Evolutionary conservation across 2,329 filamentous ascomycete species (phyloP), one percentile per base, ranked within the genome.

Genomic region (Arthrobotrys pseudoclavata): DNA sequence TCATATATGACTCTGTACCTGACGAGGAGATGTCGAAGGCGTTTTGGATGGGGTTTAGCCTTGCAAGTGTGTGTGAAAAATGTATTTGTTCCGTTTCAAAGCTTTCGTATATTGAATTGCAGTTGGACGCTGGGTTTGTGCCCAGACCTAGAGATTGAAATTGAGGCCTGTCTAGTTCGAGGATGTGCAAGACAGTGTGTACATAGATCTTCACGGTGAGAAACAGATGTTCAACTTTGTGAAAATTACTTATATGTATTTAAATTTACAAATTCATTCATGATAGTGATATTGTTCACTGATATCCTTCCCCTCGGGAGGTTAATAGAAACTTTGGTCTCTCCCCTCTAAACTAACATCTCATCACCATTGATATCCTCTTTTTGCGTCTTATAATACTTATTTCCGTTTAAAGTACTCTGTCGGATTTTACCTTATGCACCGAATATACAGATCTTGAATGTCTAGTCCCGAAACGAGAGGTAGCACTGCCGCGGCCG

Each of bases 401-500:
- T 31, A 7, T 31, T 57, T 57, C 47, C 47, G 24, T 47, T 3
- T 5, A 6, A 63, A 50, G 55, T 42, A 60, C 20, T 10, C 18
- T 57, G 57, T 47, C 37, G 10, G 31, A 47, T 48, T 50, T 7
- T 48, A 57, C 10, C 26, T 15, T 15, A 9, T 40, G 12, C n/a
- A n/a, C 6, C 29, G 6, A 9, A 47, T 20, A 34, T 45, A 45
- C 22, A 12, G 7, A n/a, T n/a, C n/a, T n/a, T n/a, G n/a, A 20
- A 63, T 63, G 60, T n/a, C 31, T 40, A 69, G 60, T 50, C 12
- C 67, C 13, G 67, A 77, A 42, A 60, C 47, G 22, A 55, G 20
- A 37, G 74, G 48, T 9, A 77, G 74, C 37, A 52, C 74, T 22
- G 74, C 74, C 0, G 74, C 74, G 1, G 74, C 74, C 0, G 74